phyloP scores from a whole-genome alignment of 805 yeast genomes.

The Spathaspora girioi region DNA sequence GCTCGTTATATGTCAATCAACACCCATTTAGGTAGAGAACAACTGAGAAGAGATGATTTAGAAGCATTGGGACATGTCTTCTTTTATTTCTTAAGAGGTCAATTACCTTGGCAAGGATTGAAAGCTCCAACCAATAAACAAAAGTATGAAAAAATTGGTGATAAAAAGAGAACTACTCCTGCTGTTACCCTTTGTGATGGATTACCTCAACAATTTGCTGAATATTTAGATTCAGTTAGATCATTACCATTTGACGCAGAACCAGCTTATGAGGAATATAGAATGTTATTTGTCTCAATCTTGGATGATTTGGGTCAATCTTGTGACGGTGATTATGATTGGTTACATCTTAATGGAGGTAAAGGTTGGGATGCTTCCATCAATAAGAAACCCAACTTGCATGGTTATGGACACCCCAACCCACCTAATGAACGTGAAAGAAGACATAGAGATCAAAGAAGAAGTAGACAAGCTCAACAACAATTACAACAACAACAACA shows the following conservation, averaged over 20 bases:
- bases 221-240: constrained; percentile 67
- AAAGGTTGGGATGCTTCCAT: constrained; percentile 77
- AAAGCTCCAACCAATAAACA: constrained; percentile 83
- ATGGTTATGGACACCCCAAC: constrained; percentile 76
- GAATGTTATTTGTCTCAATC: constrained; percentile 57
- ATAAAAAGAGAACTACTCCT: constrained; percentile 68
- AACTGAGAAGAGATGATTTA: constrained; percentile 77
- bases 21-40: constrained; percentile 85
- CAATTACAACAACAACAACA: constrained; percentile 16
- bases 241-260: constrained; percentile 71
- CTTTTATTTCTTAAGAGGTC: constrained; percentile 73
- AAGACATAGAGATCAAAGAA: constrained; percentile 45
- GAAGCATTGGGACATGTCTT: constrained; percentile 82
- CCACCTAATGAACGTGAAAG: constrained; percentile 49
- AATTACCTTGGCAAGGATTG: constrained; percentile 87
- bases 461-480: constrained; percentile 36
- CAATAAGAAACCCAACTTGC: constrained; percentile 74
- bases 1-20: constrained; percentile 86
- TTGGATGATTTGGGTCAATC: constrained; percentile 54
- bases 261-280: constrained; percentile 70
- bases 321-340: constrained; percentile 71
- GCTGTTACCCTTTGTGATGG: constrained; percentile 59
- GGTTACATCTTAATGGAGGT: constrained; percentile 79
- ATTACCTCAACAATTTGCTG: constrained; percentile 71
- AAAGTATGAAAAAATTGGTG: constrained; percentile 81